Evolutionary conservation across 2,329 filamentous ascomycete genomes (phyloP), one percentile per base, ranked within the genome.

Genomic region (Tricladium varicosporioides): DNA sequence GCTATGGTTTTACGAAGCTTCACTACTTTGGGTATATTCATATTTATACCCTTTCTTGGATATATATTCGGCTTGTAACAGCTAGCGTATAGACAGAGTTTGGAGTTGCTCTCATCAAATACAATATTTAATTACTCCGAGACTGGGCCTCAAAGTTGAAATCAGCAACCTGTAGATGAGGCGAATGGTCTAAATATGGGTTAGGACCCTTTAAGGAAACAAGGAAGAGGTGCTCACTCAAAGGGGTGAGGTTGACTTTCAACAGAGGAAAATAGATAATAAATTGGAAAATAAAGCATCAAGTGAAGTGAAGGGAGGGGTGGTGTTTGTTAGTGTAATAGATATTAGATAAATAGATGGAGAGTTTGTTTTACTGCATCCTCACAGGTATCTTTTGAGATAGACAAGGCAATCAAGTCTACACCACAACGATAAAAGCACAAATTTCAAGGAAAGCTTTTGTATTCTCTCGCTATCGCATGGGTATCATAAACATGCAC

Each of bases 401-500:
- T 36, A 36, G 32, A 8, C 32, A 8, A 7, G 8, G 8, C 8
- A 36, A 36, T 7, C 32, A 36, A 8, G 32, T 7, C 8, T 36
- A 36, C 32, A 36, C 9, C 36, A n/a, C 36, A 40, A n/a, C 11
- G 11, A 13, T 13, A 40, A n/a, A n/a, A 10, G n/a, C 36, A 13
- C n/a, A 40, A 11, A 47, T 13, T n/a, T 57, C 49, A 58, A 54
- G 43, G 53, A 61, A 65, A 57, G 27, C 44, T 48, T 52, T 56
- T 56, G n/a, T 57, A 48, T 52, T 52, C 22, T 18, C n/a, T 53
- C 49, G 40, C 18, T 42, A 32, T 49, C 58, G 51, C 60, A 62
- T 65, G 63, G 63, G 63, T 65, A 65, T 65, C 63, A 62, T 64
- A 27, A 60, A 59, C 55, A 61, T 44, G 48, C 45, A 27, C 53